phyloP scores from a whole-genome alignment of 2,329 filamentous ascomycete genomes.

The Penicillium polonicum region DNA sequence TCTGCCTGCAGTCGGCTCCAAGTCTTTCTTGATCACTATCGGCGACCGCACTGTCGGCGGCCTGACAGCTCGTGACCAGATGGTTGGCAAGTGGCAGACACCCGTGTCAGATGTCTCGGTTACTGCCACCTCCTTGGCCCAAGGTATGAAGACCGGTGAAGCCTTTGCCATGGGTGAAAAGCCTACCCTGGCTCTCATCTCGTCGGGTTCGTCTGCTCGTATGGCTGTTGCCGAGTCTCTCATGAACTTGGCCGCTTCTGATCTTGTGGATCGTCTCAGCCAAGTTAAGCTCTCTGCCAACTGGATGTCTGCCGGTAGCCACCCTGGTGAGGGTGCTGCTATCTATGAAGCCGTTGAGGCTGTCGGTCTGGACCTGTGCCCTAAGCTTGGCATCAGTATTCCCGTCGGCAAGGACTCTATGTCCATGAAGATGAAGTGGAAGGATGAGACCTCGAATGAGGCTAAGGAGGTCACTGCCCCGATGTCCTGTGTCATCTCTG shows the following conservation, averaged over 20 bases:
- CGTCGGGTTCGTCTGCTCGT: slow-evolving; percentile 81
- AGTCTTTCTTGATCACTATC: slow-evolving; percentile 96
- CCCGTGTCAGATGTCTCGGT: slow-evolving; percentile 94
- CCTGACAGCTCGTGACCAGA: slow-evolving; percentile 83
- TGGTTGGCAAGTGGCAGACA: slow-evolving; percentile 94
- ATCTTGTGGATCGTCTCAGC: slow-evolving; percentile 68
- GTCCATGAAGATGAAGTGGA: slow-evolving; percentile 98
- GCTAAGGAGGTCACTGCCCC: slow-evolving; percentile 87
- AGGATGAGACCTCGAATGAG: slow-evolving; percentile 63
- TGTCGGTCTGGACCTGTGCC: slow-evolving; percentile 89
- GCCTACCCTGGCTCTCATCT: slow-evolving; percentile 84
- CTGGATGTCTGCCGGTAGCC: slow-evolving; percentile 97
- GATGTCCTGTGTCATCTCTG: slow-evolving; percentile 85
- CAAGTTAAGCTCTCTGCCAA: slow-evolving; percentile 90
- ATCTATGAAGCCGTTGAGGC: slow-evolving; percentile 92
- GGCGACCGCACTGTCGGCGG: slow-evolving; percentile 90
- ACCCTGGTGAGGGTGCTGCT: slow-evolving; percentile 86
- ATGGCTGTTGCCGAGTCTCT: slow-evolving; percentile 96
- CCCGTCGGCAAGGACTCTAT: slow-evolving; percentile 98
- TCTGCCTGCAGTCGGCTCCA: slow-evolving; percentile 89
- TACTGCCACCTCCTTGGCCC: slow-evolving; percentile 75
- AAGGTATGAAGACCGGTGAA: slow-evolving; percentile 75
- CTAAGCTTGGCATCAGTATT: slow-evolving; percentile 84
- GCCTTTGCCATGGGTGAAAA: slow-evolving; percentile 98
- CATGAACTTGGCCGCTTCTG: slow-evolving; percentile 85